Conservation (phyloP, 2,329 filamentous ascomycete species). For the Stemphylium lycopersici region DNA sequence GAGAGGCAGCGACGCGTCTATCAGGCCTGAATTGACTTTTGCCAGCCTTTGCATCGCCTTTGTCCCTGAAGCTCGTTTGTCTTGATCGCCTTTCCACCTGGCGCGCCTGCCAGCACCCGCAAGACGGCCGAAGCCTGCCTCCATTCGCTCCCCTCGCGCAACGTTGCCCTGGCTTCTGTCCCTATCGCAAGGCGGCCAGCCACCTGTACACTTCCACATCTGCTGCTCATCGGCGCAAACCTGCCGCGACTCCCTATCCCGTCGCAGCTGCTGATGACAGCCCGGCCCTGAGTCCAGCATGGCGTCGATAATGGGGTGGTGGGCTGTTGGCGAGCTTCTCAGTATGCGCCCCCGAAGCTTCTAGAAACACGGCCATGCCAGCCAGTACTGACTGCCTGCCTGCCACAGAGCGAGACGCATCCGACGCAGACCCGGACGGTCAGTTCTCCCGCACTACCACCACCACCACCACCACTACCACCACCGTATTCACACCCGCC, state of each 20-base stretch:
- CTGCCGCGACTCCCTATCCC: constrained; percentile 9
- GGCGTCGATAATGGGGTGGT: constrained; percentile 47
- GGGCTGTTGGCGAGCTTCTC: constrained; percentile 47
- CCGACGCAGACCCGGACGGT: constrained; percentile 57
- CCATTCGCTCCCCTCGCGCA: constrained; percentile 16
- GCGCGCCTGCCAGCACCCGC: constrained; percentile 1
- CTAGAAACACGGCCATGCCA: background rate
- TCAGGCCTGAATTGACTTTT: background rate
- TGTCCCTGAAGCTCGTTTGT: background rate
- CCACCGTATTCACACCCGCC: background rate
- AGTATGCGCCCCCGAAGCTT: constrained; percentile 39
- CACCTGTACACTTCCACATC: constrained; percentile 21
- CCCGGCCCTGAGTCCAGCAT: constrained; percentile 40
- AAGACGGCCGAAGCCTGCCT: constrained; percentile 2
- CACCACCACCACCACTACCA: background rate
- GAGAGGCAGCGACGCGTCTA: constrained; percentile 3
- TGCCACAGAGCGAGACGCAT: constrained; percentile 50
- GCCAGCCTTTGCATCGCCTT: background rate
- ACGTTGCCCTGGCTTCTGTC: constrained; percentile 21
- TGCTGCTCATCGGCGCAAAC: too few species aligned
- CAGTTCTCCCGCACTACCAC: constrained; percentile 27
- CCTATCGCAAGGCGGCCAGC: too few species aligned
- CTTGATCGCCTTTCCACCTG: too few species aligned
- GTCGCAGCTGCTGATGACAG: constrained; percentile 36
- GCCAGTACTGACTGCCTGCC: constrained; percentile 13